phyloP scores from a whole-genome alignment of 257 asterid genomes.

The Osmanthus fragrans region DNA sequence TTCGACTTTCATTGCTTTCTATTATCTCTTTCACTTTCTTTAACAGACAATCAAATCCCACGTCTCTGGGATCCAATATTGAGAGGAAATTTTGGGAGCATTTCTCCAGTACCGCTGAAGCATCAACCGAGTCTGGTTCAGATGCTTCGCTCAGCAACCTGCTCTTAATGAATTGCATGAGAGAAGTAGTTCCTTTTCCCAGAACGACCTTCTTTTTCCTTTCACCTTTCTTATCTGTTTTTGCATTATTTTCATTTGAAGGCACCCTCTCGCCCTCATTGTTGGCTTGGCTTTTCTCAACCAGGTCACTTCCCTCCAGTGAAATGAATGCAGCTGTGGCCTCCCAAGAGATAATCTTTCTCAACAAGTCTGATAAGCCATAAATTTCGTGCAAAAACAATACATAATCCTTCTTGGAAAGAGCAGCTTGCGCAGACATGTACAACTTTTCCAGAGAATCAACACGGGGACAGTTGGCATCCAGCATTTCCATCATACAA shows the following conservation, averaged over 20 bases:
- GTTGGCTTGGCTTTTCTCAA: slow-evolving; percentile 21
- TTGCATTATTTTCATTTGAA: slow-evolving; percentile 33
- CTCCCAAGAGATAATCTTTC: slow-evolving; percentile 74
- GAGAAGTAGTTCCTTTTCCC: slow-evolving; percentile 74
- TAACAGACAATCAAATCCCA: slow-evolving; percentile 46
- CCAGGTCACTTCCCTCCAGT: slow-evolving; percentile 57
- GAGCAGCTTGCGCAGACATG: slow-evolving; percentile 38
- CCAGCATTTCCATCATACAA: slow-evolving; percentile 27
- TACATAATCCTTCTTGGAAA: slow-evolving; percentile 41
- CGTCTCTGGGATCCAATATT: slow-evolving; percentile 52
- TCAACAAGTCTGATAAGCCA: slow-evolving; percentile 49
- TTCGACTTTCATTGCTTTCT: slow-evolving; percentile 85
- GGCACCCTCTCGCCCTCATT: slow-evolving; percentile 33
- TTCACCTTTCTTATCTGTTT: slow-evolving; percentile 46
- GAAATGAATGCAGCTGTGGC: slow-evolving; percentile 62
- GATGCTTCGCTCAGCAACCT: slow-evolving; percentile 34
- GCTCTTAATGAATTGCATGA: slow-evolving; percentile 73
- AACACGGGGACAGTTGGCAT: slow-evolving; percentile 29
- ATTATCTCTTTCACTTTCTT: slow-evolving; percentile 80
- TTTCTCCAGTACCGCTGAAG: slow-evolving; percentile 31
- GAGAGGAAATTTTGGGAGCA: slow-evolving; percentile 37
- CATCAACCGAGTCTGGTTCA: slow-evolving; percentile 21
- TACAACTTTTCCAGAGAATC: slow-evolving; percentile 36
- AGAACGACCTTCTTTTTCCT: slow-evolving; percentile 70
- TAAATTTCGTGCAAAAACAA: slow-evolving; percentile 44